phyloP scores from a whole-genome alignment of 2,329 filamentous ascomycete genomes.

The Claviceps cyperi region DNA sequence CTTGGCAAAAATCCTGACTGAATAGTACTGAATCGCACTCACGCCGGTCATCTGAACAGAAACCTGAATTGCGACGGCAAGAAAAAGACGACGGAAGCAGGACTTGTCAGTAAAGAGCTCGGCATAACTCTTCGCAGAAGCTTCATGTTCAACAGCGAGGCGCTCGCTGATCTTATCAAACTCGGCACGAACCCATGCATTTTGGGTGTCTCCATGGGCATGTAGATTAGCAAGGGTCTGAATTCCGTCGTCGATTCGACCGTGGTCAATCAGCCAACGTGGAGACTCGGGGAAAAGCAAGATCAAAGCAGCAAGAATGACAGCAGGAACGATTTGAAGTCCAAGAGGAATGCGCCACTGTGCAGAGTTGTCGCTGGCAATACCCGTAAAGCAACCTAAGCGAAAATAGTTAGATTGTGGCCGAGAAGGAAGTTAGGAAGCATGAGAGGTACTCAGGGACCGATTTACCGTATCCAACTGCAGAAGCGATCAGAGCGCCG shows the following conservation, averaged over 20 bases:
- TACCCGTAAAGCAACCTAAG: background rate
- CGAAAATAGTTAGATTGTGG: background rate
- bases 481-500: background rate
- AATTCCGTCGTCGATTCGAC: background rate
- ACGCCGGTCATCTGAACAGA: background rate
- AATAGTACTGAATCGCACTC: background rate
- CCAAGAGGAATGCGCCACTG: background rate
- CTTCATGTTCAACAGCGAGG: background rate
- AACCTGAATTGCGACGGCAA: background rate
- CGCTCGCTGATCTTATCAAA: background rate
- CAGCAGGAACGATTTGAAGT: background rate
- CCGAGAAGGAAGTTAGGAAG: background rate
- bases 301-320: background rate
- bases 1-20: background rate
- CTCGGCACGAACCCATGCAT: background rate
- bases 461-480: background rate
- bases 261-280: background rate
- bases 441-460: too few species aligned
- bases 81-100: background rate
- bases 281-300: background rate
- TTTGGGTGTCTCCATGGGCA: background rate
- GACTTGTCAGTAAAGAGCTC: constrained; percentile 1
- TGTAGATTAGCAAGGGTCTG: background rate
- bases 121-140: background rate
- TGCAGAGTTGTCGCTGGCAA: background rate